Base-by-base conservation (phyloP, 2,329 filamentous ascomycete species). In the Fusarium domesticum region DNA sequence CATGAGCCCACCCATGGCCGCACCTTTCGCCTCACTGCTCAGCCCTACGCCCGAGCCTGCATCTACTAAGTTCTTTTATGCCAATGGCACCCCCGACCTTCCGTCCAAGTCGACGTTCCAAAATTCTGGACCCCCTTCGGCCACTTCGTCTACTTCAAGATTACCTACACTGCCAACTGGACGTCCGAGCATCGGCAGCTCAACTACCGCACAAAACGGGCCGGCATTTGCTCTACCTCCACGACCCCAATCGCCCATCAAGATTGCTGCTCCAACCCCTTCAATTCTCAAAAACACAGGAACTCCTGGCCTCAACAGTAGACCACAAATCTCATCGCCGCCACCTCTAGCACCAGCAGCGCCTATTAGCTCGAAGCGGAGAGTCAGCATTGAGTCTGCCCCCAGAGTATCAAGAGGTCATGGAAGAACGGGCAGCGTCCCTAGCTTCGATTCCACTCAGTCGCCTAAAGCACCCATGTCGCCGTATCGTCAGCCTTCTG, bases 51-150 rank as follows among this genome's bases (percentile, higher is more conserved):
- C 67, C 35, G 72, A 75, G 47, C 64, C 66, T 12, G 40, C 56
- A n/a, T 58, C 73, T 6, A 74, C 73, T 66, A 88, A 87, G 62
- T 89, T 91, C 70, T 82, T 90, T 64, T 86, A 89, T 63, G 87
- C 84, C 47, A 86, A 88, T 64, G 83, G 83, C 20, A 70, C 70
- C 12, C 77, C 78, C 2, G 76, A 83, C 43, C 47, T 74, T 6
- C 53, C 62, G 7, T 23, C 52, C 14, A 72, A 70, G 41, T 56
- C 68, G n/a, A n/a, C n/a, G 58, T 62, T 28, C 53, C 61, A 66
- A 62, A 55, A 38, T 61, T 70, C 8, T 63, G 66, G 42, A 60
- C 69, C 76, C 0, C 68, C 67, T 20, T 80, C 78, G 2, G 65
- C 64, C 6, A 64, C 73, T 35, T 78, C 75, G 7, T 69, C 65